Conservation (phyloP, 1,139 yeast species). For the Taphrina deformans region DNA sequence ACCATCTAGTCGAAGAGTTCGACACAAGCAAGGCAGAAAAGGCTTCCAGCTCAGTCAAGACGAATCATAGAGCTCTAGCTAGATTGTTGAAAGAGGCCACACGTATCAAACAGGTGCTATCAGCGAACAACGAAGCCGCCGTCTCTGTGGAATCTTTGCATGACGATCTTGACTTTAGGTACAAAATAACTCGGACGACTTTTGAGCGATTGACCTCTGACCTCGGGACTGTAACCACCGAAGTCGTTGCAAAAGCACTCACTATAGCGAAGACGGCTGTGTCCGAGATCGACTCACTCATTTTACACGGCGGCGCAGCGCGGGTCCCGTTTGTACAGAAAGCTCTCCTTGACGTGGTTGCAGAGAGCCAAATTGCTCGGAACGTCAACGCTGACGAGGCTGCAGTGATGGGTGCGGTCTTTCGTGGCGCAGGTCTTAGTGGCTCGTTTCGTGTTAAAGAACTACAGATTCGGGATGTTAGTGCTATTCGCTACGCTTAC, state of each 20-base stretch:
- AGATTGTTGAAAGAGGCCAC: conserved; percentile 81
- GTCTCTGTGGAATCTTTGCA: conserved; percentile 52
- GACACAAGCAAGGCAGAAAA: conserved; percentile 8
- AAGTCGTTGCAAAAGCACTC: conserved; percentile 62
- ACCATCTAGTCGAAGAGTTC: conserved; percentile 61
- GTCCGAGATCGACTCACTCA: conserved; percentile 60
- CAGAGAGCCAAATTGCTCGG: conserved; percentile 62
- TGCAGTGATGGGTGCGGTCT: conserved; percentile 83
- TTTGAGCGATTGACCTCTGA: conserved; percentile 63
- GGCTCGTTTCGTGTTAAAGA: conserved; percentile 61
- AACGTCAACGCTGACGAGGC: conserved; percentile 96
- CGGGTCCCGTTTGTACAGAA: conserved; percentile 84
- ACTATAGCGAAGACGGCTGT: conserved; percentile 39
- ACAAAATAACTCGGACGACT: conserved; percentile 67
- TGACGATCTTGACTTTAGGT: conserved; percentile 70
- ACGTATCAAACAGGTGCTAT: conserved; percentile 76
- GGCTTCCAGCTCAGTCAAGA: conserved; percentile 45
- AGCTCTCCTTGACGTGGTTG: conserved; percentile 50
- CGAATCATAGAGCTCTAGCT: conserved; percentile 56
- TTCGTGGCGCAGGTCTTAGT: conserved; percentile 69
- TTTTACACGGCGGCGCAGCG: conserved; percentile 87
- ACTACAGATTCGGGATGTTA: conserved; percentile 60
- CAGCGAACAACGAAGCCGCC: conserved; percentile 78
- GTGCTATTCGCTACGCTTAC: conserved; percentile 50
- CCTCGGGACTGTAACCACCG: conserved; percentile 51